Evolutionary conservation across 106 monocot species (phyloP).

Genomic region (Platanthera guangdongensis): DNA sequence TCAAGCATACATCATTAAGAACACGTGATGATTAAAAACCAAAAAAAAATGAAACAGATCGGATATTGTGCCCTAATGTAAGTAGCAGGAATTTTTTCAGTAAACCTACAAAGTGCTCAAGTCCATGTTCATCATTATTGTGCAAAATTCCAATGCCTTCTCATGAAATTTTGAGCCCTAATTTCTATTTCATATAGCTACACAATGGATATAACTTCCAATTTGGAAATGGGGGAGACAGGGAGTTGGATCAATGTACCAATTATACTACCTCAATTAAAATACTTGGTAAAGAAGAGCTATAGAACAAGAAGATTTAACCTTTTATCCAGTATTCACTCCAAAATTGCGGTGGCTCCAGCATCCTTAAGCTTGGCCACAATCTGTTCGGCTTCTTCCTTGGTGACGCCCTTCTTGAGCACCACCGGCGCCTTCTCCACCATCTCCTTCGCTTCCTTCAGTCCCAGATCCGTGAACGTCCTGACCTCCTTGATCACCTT

Average conservation of each 20-base stretch:
- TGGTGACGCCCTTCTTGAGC: constrained; percentile 57
- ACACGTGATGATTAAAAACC: background rate
- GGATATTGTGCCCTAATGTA: too few species aligned
- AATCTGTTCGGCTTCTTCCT: constrained; percentile 83
- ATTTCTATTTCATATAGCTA: constrained; percentile 1
- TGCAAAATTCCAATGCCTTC: background rate
- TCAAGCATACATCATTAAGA: too few species aligned
- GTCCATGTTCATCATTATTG: background rate
- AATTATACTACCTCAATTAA: background rate
- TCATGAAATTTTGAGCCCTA: background rate
- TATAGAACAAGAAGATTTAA: background rate
- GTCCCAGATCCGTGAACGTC: constrained; percentile 71
- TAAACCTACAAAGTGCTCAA: background rate
- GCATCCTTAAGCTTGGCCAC: constrained; percentile 69
- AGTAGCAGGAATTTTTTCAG: background rate
- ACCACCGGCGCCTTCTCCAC: constrained; percentile 95
- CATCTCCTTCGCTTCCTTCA: constrained; percentile 96
- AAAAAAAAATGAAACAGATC: too few species aligned
- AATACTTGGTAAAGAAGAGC: background rate
- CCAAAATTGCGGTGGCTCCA: constrained; percentile 65
- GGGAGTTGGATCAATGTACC: background rate
- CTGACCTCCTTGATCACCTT: constrained; percentile 96
- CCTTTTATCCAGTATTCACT: constrained; percentile 24
- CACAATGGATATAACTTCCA: background rate
- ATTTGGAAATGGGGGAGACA: background rate